A percentile compares a stretch with the other conserved stretches of the same genome.
Conservation (phyloP, 2,329 filamentous ascomycete genomes). For the Penicillium sp. region DNA sequence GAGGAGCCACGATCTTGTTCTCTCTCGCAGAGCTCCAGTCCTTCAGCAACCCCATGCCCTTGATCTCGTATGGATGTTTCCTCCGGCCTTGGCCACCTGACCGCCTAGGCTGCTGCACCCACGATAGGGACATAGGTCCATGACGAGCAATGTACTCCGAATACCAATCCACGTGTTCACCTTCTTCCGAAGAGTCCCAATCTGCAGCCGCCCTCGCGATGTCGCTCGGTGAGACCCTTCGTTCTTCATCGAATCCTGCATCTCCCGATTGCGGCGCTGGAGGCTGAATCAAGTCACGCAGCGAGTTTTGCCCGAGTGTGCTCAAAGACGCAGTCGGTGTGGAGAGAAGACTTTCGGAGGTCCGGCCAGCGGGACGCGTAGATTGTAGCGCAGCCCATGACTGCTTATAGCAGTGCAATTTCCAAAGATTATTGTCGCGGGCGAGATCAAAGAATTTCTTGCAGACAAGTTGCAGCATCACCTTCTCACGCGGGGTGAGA, state of each 20-base stretch:
- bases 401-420: slow-evolving; percentile 69
- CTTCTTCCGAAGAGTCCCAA: slow-evolving; percentile 78
- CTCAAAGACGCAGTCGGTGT: slow-evolving; percentile 36
- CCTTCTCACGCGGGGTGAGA: slow-evolving; percentile 66
- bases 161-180: slow-evolving; percentile 79
- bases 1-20: slow-evolving; percentile 69
- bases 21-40: slow-evolving; percentile 55
- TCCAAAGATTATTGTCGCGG: slow-evolving; percentile 78
- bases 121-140: slow-evolving; percentile 71
- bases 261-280: slow-evolving; percentile 9
- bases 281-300: slow-evolving; percentile 40
- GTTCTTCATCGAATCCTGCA: not conserved
- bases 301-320: slow-evolving; percentile 34
- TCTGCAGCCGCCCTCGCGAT: slow-evolving; percentile 55
- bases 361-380: slow-evolving; percentile 23
- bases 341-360: slow-evolving; percentile 54
- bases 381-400: slow-evolving; percentile 65
- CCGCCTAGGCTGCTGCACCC: slow-evolving; percentile 66
- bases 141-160: slow-evolving; percentile 84
- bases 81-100: slow-evolving; percentile 38
- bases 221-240: slow-evolving; percentile 28
- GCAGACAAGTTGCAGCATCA: slow-evolving; percentile 69
- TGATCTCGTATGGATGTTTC: slow-evolving; percentile 61
- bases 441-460: slow-evolving; percentile 66
- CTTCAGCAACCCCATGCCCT: slow-evolving; percentile 70